These are phyloP conservation scores for Coemansia sp. DNA, from an alignment of 192 early-diverging fungal species.

Conservation along the genomic window DNA sequence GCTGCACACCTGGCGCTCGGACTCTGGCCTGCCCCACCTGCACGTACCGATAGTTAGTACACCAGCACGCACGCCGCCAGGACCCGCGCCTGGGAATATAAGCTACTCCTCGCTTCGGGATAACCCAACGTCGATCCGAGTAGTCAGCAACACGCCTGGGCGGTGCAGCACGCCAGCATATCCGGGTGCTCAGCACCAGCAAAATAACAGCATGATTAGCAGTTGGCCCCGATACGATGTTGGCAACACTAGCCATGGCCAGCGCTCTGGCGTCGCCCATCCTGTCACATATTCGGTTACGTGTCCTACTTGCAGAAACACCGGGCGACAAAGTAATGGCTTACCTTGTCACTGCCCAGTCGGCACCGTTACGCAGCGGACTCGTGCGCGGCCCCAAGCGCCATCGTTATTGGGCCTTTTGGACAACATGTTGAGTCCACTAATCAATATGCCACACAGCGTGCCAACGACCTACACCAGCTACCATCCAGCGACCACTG, in stretches of 20 bases:
- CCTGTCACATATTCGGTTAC: slow-evolving; percentile 8
- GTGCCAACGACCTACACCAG: background rate
- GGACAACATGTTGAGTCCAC: slow-evolving; percentile 33
- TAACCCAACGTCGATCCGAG: slow-evolving; percentile 16
- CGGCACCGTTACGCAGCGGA: slow-evolving; percentile 13
- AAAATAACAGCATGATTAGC: slow-evolving; percentile 19
- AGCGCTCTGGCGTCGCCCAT: background rate
- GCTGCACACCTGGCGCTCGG: slow-evolving; percentile 1
- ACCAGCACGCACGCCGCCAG: slow-evolving; percentile 5
- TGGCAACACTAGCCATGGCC: background rate
- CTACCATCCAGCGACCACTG: background rate
- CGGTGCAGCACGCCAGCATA: slow-evolving; percentile 1
- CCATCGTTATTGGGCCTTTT: slow-evolving; percentile 35
- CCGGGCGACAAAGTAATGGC: slow-evolving; percentile 26
- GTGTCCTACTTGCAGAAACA: slow-evolving; percentile 36
- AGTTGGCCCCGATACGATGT: slow-evolving; percentile 14
- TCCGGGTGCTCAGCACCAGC: slow-evolving; percentile 3
- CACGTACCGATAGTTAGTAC: background rate
- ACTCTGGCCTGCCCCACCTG: background rate
- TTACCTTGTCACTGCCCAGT: slow-evolving; percentile 31
- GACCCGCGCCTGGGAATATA: slow-evolving; percentile 3
- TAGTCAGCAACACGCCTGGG: slow-evolving; percentile 6
- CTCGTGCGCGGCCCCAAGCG: slow-evolving; percentile 18
- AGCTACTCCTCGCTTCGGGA: slow-evolving; percentile 31
- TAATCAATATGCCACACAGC: background rate